These are phyloP conservation scores for Coprinopsis cinerea DNA, from an alignment of 768 basidiomycete genomes.

Conservation along the genomic window DNA sequence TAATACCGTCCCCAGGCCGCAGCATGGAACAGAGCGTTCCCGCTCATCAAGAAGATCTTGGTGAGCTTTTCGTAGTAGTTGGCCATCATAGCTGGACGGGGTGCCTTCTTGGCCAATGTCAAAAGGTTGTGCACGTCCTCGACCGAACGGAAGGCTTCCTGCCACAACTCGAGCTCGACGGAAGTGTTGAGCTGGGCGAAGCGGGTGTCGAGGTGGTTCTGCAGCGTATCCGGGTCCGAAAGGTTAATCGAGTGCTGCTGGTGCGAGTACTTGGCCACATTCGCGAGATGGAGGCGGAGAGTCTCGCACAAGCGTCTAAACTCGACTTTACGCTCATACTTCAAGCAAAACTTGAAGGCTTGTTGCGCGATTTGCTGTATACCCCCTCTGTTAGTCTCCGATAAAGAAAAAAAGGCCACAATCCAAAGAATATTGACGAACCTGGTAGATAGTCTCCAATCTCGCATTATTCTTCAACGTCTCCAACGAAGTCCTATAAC, in stretches of 20 bases:
- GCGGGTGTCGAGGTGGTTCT: slow-evolving; percentile 93
- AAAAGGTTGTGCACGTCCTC: slow-evolving; percentile 97
- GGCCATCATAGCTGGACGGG: slow-evolving; percentile 94
- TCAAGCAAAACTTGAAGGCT: slow-evolving; percentile 95
- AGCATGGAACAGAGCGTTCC: slow-evolving; percentile 92
- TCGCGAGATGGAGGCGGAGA: slow-evolving; percentile 87
- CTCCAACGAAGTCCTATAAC: slow-evolving; percentile 91
- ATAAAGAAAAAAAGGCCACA: neutral
- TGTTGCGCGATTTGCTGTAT: slow-evolving; percentile 88
- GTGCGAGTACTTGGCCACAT: slow-evolving; percentile 92
- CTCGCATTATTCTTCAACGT: slow-evolving; percentile 94
- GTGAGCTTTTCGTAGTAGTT: slow-evolving; percentile 98
- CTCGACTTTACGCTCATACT: slow-evolving; percentile 91
- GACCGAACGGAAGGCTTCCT: slow-evolving; percentile 96
- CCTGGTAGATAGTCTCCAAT: slow-evolving; percentile 91
- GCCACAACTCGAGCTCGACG: slow-evolving; percentile 98
- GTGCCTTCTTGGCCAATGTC: slow-evolving; percentile 88
- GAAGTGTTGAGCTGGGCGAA: slow-evolving; percentile 96
- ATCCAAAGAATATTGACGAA: slow-evolving; percentile 26
- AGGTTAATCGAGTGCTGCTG: slow-evolving; percentile 95
- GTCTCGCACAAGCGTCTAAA: slow-evolving; percentile 97
- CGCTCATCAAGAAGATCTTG: slow-evolving; percentile 92
- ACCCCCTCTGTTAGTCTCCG: neutral
- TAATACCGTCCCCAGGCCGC: slow-evolving; percentile 92
- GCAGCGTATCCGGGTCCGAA: slow-evolving; percentile 88